phyloP scores from a whole-genome alignment of 1,284 basidiomycete species.

The Ustilago hordei region DNA sequence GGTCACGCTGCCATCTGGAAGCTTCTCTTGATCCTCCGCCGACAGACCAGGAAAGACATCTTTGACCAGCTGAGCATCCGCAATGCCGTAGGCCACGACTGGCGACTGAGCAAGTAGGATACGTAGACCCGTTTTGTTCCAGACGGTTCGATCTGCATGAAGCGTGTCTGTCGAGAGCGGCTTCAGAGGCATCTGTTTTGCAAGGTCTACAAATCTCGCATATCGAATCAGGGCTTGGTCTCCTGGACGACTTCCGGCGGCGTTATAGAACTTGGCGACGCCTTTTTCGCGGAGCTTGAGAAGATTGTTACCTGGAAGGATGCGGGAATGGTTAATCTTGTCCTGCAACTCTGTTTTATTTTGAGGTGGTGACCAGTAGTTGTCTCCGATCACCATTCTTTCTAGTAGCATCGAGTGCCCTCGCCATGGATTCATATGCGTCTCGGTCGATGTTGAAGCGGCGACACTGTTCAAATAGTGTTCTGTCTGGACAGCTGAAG shows the following conservation, averaged over 20 bases:
- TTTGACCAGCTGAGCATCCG: slow-evolving; percentile 13
- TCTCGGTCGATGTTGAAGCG: no score
- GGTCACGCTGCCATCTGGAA: not conserved
- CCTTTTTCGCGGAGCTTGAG: not conserved
- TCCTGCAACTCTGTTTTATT: not conserved
- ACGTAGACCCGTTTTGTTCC: slow-evolving; percentile 5
- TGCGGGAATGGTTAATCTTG: not conserved
- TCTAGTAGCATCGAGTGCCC: no score
- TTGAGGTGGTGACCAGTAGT: not conserved
- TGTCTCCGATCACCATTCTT: not conserved
- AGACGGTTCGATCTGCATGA: not conserved
- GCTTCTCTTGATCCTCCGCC: not conserved
- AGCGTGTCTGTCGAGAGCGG: slow-evolving; percentile 5
- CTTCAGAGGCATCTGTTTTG: not conserved
- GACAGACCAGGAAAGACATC: not conserved
- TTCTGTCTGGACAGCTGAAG: not conserved
- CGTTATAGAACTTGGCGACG: not conserved
- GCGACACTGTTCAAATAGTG: no score
- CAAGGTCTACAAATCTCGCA: not conserved
- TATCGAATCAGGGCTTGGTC: not conserved
- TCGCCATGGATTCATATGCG: no score
- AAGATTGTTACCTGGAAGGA: not conserved
- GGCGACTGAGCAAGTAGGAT: slow-evolving; percentile 6
- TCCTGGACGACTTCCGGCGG: no score
- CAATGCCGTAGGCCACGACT: not conserved